Evolutionary conservation across 352 stramenopile species (phyloP).

Genomic region (Phytophthora capsici): DNA sequence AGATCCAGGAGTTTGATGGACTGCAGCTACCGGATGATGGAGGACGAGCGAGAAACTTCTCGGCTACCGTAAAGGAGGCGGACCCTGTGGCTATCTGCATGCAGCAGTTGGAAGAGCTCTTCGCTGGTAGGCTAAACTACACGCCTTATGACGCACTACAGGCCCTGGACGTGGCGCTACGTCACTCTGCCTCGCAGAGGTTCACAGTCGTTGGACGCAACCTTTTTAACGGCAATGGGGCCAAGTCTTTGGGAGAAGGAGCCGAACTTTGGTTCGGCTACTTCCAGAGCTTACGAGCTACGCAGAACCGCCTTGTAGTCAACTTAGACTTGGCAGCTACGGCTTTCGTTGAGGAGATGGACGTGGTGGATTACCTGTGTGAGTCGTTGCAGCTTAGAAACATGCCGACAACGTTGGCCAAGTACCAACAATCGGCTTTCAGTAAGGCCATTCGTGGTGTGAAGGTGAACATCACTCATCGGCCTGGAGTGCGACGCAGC

Average conservation of each 20-base stretch:
- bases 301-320: conserved; percentile 67
- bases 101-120: conserved; percentile 65
- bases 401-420: conserved; percentile 41
- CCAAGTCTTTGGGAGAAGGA: conserved; percentile 65
- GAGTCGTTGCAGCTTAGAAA: conserved; percentile 38
- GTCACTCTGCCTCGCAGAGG: conserved; percentile 57
- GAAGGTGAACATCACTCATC: conserved; percentile 72
- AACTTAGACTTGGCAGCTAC: conserved; percentile 80
- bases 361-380: conserved; percentile 54
- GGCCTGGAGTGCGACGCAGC: conserved; percentile 55
- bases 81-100: conserved; percentile 69
- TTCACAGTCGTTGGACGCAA: conserved; percentile 70
- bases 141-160: conserved; percentile 78
- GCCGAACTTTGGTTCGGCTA: conserved; percentile 76
- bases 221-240: conserved; percentile 47
- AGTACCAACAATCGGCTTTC: conserved; percentile 53
- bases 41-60: conserved; percentile 49
- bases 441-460: conserved; percentile 69
- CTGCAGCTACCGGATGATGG: conserved; percentile 55
- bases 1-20: conserved; percentile 42
- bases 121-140: conserved; percentile 66
- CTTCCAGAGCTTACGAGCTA: conserved; percentile 74
- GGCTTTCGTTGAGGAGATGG: conserved; percentile 71
- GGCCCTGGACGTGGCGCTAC: conserved; percentile 71
- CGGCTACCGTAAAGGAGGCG: conserved; percentile 57